Evolutionary conservation across 371 early-diverging fungal genomes (phyloP), one percentile per base, ranked within the genome.

Genomic region (Dinochytrium kinnereticum): DNA sequence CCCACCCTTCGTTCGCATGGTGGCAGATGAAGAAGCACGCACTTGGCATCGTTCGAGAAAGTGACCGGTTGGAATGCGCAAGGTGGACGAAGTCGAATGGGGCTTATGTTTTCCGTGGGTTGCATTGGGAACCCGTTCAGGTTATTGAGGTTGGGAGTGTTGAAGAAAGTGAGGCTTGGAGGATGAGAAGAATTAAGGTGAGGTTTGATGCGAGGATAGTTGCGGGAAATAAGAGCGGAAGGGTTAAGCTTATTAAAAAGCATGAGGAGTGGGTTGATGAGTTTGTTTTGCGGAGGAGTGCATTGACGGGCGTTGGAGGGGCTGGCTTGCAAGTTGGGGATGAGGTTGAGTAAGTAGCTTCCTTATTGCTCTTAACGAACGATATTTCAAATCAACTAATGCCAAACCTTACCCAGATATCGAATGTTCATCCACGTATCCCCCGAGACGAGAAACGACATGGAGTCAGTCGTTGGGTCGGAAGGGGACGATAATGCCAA

Each of bases 261-360:
- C 49, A 61, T 17, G 34, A 13, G 5, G 74, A 74, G 53, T 74
- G 74, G 74, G 69, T 74, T 2, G 74, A 74, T 21, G 74, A 74
- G 33, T 44, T 69, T 44, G 19, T 74, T 61, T 40, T 74, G 24
- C 55, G 74, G 0, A 68, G n/a, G 26, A 26, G 37, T 19, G 39
- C 17, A 10, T 67, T 30, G 21, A 40, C 59, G 36, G 53, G 51
- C 17, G 39, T 28, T 24, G 3, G 33, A 10, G n/a, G 19, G 33
- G 49, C 59, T 1, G 59, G 49, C 7, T 33, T 71, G 39, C 31
- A 38, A 28, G 17, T 49, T 7, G 74, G 74, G 39, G 74, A 74
- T 49, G 69, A 57, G 31, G 69, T 74, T 10, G 74, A 74, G 69
- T 61, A 34, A 61, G 61, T 61, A 33, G 7, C 17, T 15, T 34